Evolutionary conservation across 495 filamentous ascomycete genomes (phyloP), one percentile per base, ranked within the genome.

Genomic region (Penicillium pulvis): DNA sequence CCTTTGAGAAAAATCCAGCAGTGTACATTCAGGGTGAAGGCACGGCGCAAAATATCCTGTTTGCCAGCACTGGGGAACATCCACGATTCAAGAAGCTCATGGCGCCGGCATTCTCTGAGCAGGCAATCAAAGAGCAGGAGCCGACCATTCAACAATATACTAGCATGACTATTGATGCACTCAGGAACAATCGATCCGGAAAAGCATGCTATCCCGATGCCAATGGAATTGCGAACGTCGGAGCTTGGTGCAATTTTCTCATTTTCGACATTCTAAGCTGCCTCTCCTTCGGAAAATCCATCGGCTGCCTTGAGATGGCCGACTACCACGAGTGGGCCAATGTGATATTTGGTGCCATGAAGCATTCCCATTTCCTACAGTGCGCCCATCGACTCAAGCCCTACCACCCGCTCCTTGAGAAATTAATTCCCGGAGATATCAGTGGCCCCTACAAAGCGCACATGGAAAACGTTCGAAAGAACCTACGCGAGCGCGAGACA

Each of bases 161-260:
- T n/a, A 19, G 2, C 31, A 7, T 9, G 31, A 7, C 11, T 7
- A 33, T 33, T 7, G 11, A 11, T 11, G 7, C 31, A 33, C 31
- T 33, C 0, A 7, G 31, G 6, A 23, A 23, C 20, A 33, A 33
- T 1, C 31, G 31, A 7, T 9, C 31, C 3, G 31, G 31, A 9
- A 11, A 33, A 33, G 31, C 31, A 7, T 33, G 31, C 11, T 33
- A 9, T 33, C 31, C 31, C 11, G 31, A 7, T 11, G 31, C 31
- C 5, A 11, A 33, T 33, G 31, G 31, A 3, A 24, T 26, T 2
- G 56, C 62, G 2, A 50, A 67, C 26, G 7, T 67, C 1, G 59
- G 55, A 1, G 39, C 59, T 49, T 68, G 65, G 63, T 28, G 65
- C 46, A 65, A 65, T 47, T 68, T 55, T 55, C 35, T 61, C 24